These are phyloP conservation scores for Candida pseudofarinosa DNA, from an alignment of 805 yeast species.

Conservation along the genomic window DNA sequence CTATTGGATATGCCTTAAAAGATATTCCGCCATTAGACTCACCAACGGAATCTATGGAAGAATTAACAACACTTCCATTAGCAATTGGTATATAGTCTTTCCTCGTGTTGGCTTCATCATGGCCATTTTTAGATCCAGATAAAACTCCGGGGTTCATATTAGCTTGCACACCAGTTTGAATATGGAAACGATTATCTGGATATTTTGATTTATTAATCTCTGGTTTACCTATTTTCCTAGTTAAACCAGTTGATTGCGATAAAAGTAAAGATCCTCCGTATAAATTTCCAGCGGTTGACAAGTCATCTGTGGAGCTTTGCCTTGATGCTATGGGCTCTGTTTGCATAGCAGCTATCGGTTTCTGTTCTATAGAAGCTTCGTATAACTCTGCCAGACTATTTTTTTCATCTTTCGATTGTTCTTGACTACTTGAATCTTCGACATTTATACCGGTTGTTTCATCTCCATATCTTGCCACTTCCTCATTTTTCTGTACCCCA, in stretches of 20 bases:
- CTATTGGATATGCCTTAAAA: constrained; percentile 27
- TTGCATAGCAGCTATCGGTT: background rate
- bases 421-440: background rate
- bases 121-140: background rate
- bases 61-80: background rate
- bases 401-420: background rate
- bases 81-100: background rate
- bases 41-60: constrained; percentile 15
- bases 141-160: background rate
- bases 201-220: background rate
- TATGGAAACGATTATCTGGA: background rate
- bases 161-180: constrained; percentile 1
- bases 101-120: background rate
- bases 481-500: background rate
- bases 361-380: background rate
- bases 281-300: constrained; percentile 21
- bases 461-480: background rate
- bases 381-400: background rate
- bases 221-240: constrained; percentile 26
- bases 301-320: constrained; percentile 25
- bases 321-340: constrained; percentile 6
- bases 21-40: constrained; percentile 29
- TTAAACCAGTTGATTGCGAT: constrained; percentile 41
- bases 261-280: constrained; percentile 41
- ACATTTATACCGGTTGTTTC: constrained; percentile 1